These are phyloP conservation scores for Saccharomycopsis capsularis DNA, from an alignment of 805 yeast genomes.

Conservation along the genomic window DNA sequence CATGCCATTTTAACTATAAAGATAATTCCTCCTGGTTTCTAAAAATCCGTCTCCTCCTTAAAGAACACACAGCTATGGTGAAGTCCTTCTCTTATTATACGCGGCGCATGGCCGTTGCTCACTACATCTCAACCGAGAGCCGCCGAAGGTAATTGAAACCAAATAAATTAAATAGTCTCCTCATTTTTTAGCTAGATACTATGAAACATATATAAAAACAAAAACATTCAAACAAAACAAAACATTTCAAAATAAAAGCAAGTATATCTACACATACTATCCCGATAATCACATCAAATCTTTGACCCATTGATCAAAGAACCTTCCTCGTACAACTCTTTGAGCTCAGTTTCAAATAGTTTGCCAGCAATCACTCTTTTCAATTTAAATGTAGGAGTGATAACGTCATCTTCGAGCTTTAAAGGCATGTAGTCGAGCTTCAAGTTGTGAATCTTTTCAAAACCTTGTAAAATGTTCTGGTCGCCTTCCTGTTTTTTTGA, in stretches of 20 bases:
- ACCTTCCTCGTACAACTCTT: conserved; percentile 38
- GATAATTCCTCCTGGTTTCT: no score
- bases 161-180: neutral
- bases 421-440: conserved; percentile 42
- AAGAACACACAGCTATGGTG: no score
- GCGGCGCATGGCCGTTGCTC: no score
- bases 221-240: neutral
- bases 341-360: conserved; percentile 32
- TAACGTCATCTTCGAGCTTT: conserved; percentile 40
- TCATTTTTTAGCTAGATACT: no score
- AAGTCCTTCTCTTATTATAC: no score
- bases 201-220: neutral
- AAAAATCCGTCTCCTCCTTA: no score
- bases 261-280: neutral
- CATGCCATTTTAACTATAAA: no score
- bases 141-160: neutral
- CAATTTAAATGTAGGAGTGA: conserved; percentile 50
- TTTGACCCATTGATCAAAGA: conserved; percentile 16
- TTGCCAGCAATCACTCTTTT: conserved; percentile 37
- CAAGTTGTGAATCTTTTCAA: conserved; percentile 45
- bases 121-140: neutral
- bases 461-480: conserved; percentile 34
- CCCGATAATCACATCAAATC: no score
- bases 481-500: neutral
- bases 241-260: neutral